A percentile compares a stretch with the other conserved stretches of the same genome.
phyloP scores from a whole-genome alignment of 2,329 filamentous ascomycete species.

The Cladophialophora psammophila region DNA sequence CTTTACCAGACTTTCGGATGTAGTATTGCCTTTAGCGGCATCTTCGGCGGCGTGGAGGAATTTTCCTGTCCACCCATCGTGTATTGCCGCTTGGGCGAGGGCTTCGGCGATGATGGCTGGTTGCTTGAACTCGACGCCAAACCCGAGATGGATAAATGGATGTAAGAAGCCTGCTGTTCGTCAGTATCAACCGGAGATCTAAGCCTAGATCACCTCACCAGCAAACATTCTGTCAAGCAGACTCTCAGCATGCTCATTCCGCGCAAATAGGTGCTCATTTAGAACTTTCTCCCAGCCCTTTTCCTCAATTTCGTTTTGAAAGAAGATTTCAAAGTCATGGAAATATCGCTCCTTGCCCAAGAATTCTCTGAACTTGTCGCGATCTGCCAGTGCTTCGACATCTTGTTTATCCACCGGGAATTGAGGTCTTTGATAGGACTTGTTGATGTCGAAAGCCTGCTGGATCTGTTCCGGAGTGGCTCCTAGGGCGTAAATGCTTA shows the following conservation, averaged over 20 bases:
- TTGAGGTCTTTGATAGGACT: slow-evolving; percentile 68
- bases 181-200: background rate
- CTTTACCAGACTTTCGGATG: slow-evolving; percentile 55
- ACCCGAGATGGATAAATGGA: slow-evolving; percentile 82
- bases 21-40: slow-evolving; percentile 47
- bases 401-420: slow-evolving; percentile 58
- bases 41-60: slow-evolving; percentile 57
- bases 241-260: slow-evolving; percentile 69
- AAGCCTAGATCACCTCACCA: slow-evolving; percentile 52
- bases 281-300: slow-evolving; percentile 63
- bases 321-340: slow-evolving; percentile 77
- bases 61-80: slow-evolving; percentile 50
- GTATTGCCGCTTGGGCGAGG: slow-evolving; percentile 75
- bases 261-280: slow-evolving; percentile 69
- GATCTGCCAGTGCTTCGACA: slow-evolving; percentile 65
- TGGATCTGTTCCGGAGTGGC: slow-evolving; percentile 66
- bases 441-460: slow-evolving; percentile 70
- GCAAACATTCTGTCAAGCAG: slow-evolving; percentile 73
- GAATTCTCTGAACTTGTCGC: slow-evolving; percentile 62
- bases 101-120: slow-evolving; percentile 78
- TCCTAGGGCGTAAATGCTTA: slow-evolving; percentile 64
- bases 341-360: slow-evolving; percentile 73
- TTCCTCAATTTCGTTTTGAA: slow-evolving; percentile 72
- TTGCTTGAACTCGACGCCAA: slow-evolving; percentile 78
- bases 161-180: slow-evolving; percentile 66